Conservation (phyloP, 768 basidiomycete genomes). For the Lactarius hatsudake region DNA sequence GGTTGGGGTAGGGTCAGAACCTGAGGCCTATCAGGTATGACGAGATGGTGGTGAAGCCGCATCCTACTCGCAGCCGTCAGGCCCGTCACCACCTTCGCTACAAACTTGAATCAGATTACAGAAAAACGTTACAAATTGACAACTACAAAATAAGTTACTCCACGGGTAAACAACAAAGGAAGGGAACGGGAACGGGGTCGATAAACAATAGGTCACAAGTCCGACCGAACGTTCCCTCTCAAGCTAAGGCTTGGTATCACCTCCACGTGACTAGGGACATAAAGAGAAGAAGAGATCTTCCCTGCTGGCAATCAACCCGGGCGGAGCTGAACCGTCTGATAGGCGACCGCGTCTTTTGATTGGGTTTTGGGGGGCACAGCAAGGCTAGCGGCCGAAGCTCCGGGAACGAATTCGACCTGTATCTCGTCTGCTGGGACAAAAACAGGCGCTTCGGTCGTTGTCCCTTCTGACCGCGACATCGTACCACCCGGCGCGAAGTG, state of each 20-base stretch:
- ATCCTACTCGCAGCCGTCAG: not conserved
- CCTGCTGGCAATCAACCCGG: not conserved
- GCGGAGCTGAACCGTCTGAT: not conserved
- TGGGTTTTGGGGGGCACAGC: not conserved
- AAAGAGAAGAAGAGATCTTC: not conserved
- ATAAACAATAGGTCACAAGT: not conserved
- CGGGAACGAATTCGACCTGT: conserved; percentile 7
- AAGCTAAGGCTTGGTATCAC: not conserved
- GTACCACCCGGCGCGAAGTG: not conserved
- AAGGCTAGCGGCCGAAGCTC: not conserved
- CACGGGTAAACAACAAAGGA: not conserved
- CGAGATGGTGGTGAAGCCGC: not conserved
- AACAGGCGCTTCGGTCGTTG: conserved; percentile 1
- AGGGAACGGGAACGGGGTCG: not conserved
- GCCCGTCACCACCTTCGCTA: not conserved
- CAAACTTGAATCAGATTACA: not conserved
- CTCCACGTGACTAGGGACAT: not conserved
- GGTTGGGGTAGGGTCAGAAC: not conserved
- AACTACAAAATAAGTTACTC: not conserved
- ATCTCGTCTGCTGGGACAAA: not conserved
- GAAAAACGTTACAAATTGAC: not conserved
- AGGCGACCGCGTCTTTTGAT: not conserved
- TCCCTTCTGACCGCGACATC: not conserved
- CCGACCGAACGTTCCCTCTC: not conserved
- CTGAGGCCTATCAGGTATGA: not conserved